Base-by-base conservation (phyloP, 2,329 filamentous ascomycete species). In the Exophiala lecanii-corni region DNA sequence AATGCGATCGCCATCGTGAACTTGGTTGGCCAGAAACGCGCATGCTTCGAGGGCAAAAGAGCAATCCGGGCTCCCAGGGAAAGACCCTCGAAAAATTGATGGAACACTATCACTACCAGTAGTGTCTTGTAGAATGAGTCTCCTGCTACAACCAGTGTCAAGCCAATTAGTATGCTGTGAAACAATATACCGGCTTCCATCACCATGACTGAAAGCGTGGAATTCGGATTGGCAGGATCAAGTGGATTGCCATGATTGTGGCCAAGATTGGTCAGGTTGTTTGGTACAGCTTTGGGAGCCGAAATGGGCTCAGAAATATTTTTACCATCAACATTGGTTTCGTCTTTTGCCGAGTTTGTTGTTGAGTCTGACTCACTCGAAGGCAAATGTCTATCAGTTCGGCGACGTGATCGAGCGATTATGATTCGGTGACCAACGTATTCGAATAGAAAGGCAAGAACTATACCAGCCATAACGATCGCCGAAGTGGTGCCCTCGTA, bases 81-180 rank as follows among this genome's bases (percentile, higher is more conserved):
- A 34, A 89, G 71, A 3, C 85, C 84, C 59, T 88, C 84, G 55
- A 89, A 86, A 68, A 85, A 79, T 57, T 88, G 84, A 58, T 88
- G 84, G 66, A 88, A 87, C 43, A 87, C 65, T 45, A 89, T 85
- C 41, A 88, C 84, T 33, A 71, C 62, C 50, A 75, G 68, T 2
- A 76, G 63, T 1, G 72, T 74, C 30, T 67, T 64, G 59, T 75
- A 75, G 55, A 67, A 72, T 3, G 65, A 69, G 55, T 76, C 71
- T 2, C 68, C 68, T 0, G 71, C 66, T 1, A 75, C 71, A 4
- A 74, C 62, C 1, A 65, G 55, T 1, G 62, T 65, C 7, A 65
- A 39, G 1, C 62, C 63, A 56, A 84, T 84, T 3, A 84, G 63
- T 12, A 86, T 69, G 1, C 81, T 86, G 64, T 88, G 84, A 65